Percentiles rank a stretch among this genome's conserved stretches.
Conservation (phyloP, 352 stramenopile species). For the Thalassiosira mediterranea region DNA sequence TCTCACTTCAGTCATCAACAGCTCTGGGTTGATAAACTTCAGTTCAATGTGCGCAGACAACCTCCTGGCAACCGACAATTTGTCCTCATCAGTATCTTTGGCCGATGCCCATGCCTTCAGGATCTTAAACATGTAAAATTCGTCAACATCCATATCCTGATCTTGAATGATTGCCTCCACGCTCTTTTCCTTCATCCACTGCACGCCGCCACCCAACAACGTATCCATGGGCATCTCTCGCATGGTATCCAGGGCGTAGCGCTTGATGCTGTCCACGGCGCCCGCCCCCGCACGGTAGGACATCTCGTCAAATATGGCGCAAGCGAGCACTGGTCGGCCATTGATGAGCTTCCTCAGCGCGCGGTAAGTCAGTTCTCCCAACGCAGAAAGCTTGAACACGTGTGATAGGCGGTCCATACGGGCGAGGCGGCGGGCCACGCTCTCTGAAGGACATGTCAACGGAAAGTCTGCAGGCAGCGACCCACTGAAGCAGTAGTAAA, state of each 20-base stretch:
- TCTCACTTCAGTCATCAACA: constrained; percentile 51
- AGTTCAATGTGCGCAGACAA: constrained; percentile 50
- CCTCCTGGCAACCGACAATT: constrained; percentile 13
- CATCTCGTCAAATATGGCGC: constrained; percentile 69
- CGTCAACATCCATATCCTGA: constrained; percentile 56
- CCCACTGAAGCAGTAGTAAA: constrained; percentile 58
- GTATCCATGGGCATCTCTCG: constrained; percentile 55
- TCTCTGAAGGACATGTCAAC: constrained; percentile 36
- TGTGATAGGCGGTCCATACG: constrained; percentile 56
- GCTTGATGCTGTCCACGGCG: constrained; percentile 51
- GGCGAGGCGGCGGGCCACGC: constrained; percentile 49
- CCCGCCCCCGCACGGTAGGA: constrained; percentile 27
- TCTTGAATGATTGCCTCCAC: constrained; percentile 42
- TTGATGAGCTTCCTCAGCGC: constrained; percentile 51
- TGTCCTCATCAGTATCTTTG: constrained; percentile 9
- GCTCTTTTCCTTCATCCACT: constrained; percentile 37
- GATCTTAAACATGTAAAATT: constrained; percentile 60
- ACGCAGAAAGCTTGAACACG: constrained; percentile 48
- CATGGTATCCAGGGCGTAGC: constrained; percentile 65
- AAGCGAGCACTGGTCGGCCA: constrained; percentile 57
- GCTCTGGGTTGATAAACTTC: constrained; percentile 62
- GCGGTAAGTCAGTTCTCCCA: constrained; percentile 44
- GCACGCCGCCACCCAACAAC: constrained; percentile 37
- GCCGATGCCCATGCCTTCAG: constrained; percentile 42
- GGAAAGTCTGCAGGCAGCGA: constrained; percentile 51